Evolutionary conservation across 495 filamentous ascomycete genomes (phyloP).

Genomic region (Daldinia bambusicola): DNA sequence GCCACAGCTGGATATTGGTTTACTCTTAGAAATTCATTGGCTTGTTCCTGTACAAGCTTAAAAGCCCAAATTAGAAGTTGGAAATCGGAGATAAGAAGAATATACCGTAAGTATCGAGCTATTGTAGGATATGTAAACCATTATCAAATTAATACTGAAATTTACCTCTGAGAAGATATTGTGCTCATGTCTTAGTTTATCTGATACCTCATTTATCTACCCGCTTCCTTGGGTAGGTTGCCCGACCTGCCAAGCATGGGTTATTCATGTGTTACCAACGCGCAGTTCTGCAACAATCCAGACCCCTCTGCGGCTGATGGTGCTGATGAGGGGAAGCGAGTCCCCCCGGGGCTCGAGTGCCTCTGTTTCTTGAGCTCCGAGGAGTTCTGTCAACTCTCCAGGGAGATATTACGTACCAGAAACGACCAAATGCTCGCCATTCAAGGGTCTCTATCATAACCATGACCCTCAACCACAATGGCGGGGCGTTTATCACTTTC

Average conservation of each 20-base stretch:
- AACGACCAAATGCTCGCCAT: conserved; percentile 42
- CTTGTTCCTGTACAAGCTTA: no score
- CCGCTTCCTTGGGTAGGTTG: neutral
- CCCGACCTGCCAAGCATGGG: conserved; percentile 29
- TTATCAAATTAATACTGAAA: neutral
- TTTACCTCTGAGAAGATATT: neutral
- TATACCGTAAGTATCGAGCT: neutral
- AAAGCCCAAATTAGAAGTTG: neutral
- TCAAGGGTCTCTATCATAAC: conserved; percentile 24
- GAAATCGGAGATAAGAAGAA: neutral
- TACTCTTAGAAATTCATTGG: neutral
- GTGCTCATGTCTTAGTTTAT: neutral
- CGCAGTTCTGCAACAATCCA: conserved; percentile 21
- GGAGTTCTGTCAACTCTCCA: conserved; percentile 33
- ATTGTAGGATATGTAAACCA: neutral
- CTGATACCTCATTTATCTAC: conserved; percentile 9
- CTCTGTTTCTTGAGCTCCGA: conserved; percentile 34
- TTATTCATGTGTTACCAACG: conserved; percentile 30
- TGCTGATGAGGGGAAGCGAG: conserved; percentile 39
- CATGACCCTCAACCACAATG: conserved; percentile 44
- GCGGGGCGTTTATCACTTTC: conserved; percentile 38
- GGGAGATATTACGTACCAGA: conserved; percentile 43
- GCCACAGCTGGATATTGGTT: neutral
- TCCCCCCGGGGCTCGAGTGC: conserved; percentile 24
- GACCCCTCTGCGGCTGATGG: conserved; percentile 40